Evolutionary conservation across 108 stramenopile species (phyloP), one percentile per base, ranked within the genome.

Genomic region (Cyclotella distinguenda): DNA sequence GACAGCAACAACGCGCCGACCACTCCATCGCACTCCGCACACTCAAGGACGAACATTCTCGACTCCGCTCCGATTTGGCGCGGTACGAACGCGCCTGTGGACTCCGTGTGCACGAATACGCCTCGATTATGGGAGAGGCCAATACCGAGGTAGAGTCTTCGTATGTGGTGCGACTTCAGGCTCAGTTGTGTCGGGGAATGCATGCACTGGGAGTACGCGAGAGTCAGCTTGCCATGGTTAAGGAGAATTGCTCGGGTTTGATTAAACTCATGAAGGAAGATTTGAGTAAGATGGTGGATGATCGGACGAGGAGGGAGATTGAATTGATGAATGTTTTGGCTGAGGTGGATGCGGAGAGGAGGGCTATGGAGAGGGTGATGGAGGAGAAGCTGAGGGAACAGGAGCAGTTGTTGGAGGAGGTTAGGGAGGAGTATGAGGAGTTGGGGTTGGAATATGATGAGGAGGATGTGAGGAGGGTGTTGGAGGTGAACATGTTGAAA

Each of bases 141-240:
- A 71, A 70, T 51, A 32, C 47, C 35, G 57, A 43, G 8, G 66
- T 68, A 27, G 86, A 90, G 50, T 75, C 78, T 11, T 73, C 76
- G 32, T 85, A 86, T 51, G 86, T 91, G 8, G 62, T 86, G 22
- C 74, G 85, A 42, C 84, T 91, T 61, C 90, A 91, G 77, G 84
- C 90, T 9, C 87, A 91, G 67, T 52, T 91, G 38, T 88, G 87
- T 68, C 78, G 86, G 54, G 86, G 84, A 8, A 91, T 91, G 90
- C 90, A 91, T 64, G 70, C 74, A 31, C 81, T 88, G 72, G 87
- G 87, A 3, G 85, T 88, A 19, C 56, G 88, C 77, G 90, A 91
- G 55, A 86, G 84, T 69, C 87, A 91, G 60, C 50, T 87, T 48
- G 84, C 84, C 15, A 48, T 91, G 69, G 56, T 70, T 19, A 83